Evolutionary conservation across 257 asterid genomes (phyloP).

Genomic region (Capsicum pubescens): DNA sequence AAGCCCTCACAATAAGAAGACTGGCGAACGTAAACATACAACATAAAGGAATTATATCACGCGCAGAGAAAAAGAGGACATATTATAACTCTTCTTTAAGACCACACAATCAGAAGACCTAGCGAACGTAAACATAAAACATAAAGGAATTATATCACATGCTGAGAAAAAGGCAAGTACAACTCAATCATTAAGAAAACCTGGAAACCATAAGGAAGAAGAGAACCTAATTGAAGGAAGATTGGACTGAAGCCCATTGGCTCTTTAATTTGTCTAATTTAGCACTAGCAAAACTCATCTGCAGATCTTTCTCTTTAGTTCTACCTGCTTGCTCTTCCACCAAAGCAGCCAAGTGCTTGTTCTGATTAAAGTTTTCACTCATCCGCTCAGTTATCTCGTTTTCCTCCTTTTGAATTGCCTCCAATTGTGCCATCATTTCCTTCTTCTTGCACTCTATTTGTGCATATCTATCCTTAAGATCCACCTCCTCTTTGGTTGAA

Average conservation of each 20-base stretch:
- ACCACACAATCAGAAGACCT: not conserved
- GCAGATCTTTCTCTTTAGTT: slow-evolving; percentile 11
- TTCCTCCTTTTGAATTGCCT: not conserved
- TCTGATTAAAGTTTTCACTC: not conserved
- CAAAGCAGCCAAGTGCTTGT: slow-evolving; percentile 15
- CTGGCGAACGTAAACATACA: not conserved
- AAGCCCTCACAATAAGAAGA: not conserved
- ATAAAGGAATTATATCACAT: not conserved
- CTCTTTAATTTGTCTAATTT: not conserved
- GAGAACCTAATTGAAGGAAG: slow-evolving; percentile 7
- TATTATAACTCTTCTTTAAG: not conserved
- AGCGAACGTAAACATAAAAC: not conserved
- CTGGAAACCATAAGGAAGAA: not conserved
- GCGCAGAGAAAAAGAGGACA: not conserved
- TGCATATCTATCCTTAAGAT: not conserved
- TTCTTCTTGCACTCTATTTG: not conserved
- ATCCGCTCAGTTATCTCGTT: not conserved
- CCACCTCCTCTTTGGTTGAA: not conserved
- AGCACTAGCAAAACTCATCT: not conserved
- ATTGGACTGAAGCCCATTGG: not conserved
- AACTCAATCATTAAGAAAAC: not conserved
- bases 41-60: not conserved
- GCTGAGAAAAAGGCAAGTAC: not conserved
- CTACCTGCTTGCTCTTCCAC: slow-evolving; percentile 20
- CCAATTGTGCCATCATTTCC: slow-evolving; percentile 19